These are phyloP conservation scores for Fusarium liriodendri DNA, from an alignment of 2,329 filamentous ascomycete species.

Conservation along the genomic window DNA sequence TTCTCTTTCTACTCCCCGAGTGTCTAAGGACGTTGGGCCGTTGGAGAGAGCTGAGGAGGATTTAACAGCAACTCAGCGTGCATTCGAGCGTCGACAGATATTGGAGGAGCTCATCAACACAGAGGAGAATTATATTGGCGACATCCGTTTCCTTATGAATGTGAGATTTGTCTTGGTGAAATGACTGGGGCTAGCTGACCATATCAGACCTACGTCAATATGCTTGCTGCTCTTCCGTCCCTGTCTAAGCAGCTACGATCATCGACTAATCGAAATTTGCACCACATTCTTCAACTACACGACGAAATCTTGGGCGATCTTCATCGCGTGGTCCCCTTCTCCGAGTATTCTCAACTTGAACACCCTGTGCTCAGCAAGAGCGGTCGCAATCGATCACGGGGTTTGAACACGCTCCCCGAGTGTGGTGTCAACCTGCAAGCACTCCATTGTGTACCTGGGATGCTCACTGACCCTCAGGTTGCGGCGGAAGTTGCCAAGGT, in stretches of 20 bases:
- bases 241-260: slow-evolving; percentile 72
- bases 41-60: slow-evolving; percentile 70
- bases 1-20: slow-evolving; percentile 68
- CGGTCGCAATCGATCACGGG: slow-evolving; percentile 60
- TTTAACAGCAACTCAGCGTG: slow-evolving; percentile 75
- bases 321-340: slow-evolving; percentile 76
- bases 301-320: slow-evolving; percentile 83
- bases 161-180: slow-evolving; percentile 59
- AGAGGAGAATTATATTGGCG: slow-evolving; percentile 89
- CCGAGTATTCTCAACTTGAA: slow-evolving; percentile 66
- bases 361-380: slow-evolving; percentile 5
- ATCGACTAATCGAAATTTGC: slow-evolving; percentile 82
- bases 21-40: slow-evolving; percentile 73
- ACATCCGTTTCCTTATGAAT: slow-evolving; percentile 87
- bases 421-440: slow-evolving; percentile 52
- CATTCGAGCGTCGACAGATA: slow-evolving; percentile 80
- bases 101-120: slow-evolving; percentile 88
- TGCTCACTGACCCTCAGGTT: slow-evolving; percentile 68
- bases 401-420: slow-evolving; percentile 59
- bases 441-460: slow-evolving; percentile 60
- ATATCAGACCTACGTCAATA: slow-evolving; percentile 76
- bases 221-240: slow-evolving; percentile 77
- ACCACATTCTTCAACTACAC: slow-evolving; percentile 84
- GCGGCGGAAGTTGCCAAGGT: slow-evolving; percentile 71
- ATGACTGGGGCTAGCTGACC: slow-evolving; percentile 31